phyloP scores from a whole-genome alignment of 73 alveolate species.

The Paramecium sexaurelia region DNA sequence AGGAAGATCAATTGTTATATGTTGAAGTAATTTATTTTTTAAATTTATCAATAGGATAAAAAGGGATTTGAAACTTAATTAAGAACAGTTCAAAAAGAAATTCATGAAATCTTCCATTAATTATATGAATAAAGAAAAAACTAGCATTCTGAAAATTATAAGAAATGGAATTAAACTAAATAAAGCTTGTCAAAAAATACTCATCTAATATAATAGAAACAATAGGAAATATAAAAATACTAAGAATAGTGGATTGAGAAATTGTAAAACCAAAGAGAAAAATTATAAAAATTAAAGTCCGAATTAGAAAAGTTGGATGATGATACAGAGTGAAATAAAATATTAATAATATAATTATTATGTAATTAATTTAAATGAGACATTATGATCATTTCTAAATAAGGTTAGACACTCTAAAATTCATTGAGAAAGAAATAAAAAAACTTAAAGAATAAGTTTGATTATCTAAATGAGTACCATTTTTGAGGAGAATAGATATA shows the following conservation, averaged over 20 bases:
- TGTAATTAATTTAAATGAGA: not conserved
- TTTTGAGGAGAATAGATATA: too few relatives aligned
- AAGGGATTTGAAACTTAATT: slow-evolving; percentile 45
- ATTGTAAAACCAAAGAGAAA: not conserved
- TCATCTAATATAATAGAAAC: not conserved
- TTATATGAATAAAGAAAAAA: not conserved
- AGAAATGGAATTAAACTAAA: not conserved
- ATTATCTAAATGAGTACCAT: too few relatives aligned
- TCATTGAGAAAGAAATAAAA: not conserved
- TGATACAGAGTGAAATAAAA: not conserved
- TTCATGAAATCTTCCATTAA: not conserved
- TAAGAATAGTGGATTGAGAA: too few relatives aligned
- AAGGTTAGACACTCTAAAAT: not conserved
- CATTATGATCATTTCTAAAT: not conserved
- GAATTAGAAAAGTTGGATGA: not conserved
- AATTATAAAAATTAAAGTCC: not conserved
- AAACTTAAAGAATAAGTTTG: not conserved
- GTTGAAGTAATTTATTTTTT: not conserved
- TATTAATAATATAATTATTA: not conserved
- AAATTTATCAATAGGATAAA: not conserved
- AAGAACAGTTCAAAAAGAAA: slow-evolving; percentile 13
- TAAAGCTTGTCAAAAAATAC: not conserved
- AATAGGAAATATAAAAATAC: too few relatives aligned
- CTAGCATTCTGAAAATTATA: not conserved
- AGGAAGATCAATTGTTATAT: not conserved